phyloP scores from a whole-genome alignment of 805 yeast species.

The Candida suzukii region DNA sequence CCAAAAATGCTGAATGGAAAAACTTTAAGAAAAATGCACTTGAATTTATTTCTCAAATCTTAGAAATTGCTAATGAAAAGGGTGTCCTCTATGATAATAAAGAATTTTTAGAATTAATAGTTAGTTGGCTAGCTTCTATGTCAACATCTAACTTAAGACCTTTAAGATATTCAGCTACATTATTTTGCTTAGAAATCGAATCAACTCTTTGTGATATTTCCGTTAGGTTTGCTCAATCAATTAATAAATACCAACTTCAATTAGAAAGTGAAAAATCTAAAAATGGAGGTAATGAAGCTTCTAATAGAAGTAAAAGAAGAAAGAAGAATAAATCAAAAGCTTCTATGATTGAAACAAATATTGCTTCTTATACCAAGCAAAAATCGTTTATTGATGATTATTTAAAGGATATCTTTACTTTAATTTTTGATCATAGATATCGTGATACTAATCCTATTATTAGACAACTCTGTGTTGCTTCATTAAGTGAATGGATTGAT shows the following conservation, averaged over 20 bases:
- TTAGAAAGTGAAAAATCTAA: constrained; percentile 24
- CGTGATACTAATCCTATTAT: constrained; percentile 72
- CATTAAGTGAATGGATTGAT: constrained; percentile 68
- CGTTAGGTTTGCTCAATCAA: constrained; percentile 25
- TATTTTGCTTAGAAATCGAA: constrained; percentile 52
- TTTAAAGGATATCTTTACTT: constrained; percentile 57
- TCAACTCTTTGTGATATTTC: constrained; percentile 49
- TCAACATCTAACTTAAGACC: constrained; percentile 66
- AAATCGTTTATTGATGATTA: constrained; percentile 47
- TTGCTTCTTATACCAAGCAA: constrained; percentile 37
- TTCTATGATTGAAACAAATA: constrained; percentile 36
- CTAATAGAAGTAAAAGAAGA: constrained; percentile 20
- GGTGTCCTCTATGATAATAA: constrained; percentile 46
- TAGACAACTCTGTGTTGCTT: constrained; percentile 59
- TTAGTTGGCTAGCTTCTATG: constrained; percentile 72
- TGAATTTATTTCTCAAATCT: constrained; percentile 47
- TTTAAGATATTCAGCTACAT: constrained; percentile 60
- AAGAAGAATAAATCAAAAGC: constrained; percentile 28
- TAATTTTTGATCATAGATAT: constrained; percentile 68
- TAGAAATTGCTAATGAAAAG: constrained; percentile 50
- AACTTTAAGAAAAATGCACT: constrained; percentile 46
- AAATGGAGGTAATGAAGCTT: constrained; percentile 13
- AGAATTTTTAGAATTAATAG: constrained; percentile 44
- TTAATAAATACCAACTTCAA: constrained; percentile 40
- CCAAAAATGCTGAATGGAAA: constrained; percentile 42